A percentile compares a stretch with the other conserved stretches of the same genome.
Conservation (phyloP, 2,329 filamentous ascomycete genomes). For the Neobulgaria alba region DNA sequence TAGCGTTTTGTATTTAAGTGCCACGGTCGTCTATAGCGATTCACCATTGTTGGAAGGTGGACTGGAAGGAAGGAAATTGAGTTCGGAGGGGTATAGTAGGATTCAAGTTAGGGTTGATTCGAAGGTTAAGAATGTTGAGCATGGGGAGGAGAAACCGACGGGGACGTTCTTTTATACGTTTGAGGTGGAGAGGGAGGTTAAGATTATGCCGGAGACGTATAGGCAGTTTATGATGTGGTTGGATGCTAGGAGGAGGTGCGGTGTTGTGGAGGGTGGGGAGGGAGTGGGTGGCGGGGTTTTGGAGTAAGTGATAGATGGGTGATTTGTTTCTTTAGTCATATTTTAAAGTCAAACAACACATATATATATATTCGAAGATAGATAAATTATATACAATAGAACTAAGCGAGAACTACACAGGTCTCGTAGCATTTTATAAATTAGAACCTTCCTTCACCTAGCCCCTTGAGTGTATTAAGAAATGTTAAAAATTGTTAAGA, state of each 20-base stretch:
- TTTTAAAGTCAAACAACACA: too few species aligned
- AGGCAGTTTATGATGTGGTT: constrained; percentile 32
- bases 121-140: constrained; percentile 60
- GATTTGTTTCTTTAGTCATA: too few species aligned
- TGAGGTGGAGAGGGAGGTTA: constrained; percentile 53
- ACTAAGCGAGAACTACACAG: too few species aligned
- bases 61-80: constrained; percentile 23
- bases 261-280: constrained; percentile 5
- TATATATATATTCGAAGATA: too few species aligned
- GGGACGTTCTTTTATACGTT: constrained; percentile 70
- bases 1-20: constrained; percentile 60
- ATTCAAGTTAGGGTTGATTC: constrained; percentile 61
- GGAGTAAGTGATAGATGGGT: constrained; percentile 5
- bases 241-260: constrained; percentile 30
- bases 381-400: too few species aligned
- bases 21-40: constrained; percentile 60
- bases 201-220: constrained; percentile 49
- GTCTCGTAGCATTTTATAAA: too few species aligned
- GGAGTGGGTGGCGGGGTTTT: constrained; percentile 10
- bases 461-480: too few species aligned
- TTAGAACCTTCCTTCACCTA: too few species aligned
- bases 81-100: constrained; percentile 41
- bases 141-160: constrained; percentile 57
- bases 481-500: too few species aligned
- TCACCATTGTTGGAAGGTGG: constrained; percentile 35